These are phyloP conservation scores for Domatiomyces globalis DNA, from an alignment of 2,329 filamentous ascomycete species.

Conservation along the genomic window DNA sequence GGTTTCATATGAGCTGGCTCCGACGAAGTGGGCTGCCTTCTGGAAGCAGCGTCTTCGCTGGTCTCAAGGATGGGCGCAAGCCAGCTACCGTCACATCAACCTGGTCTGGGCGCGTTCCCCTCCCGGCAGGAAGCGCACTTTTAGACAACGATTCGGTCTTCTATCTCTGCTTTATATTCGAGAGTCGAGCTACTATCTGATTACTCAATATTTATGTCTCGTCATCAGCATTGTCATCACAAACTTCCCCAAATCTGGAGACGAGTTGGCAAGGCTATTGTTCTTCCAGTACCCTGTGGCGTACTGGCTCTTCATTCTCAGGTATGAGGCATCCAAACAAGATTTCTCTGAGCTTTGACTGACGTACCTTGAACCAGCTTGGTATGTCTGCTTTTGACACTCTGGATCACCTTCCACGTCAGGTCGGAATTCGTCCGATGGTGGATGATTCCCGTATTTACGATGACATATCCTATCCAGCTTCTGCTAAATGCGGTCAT, in stretches of 20 bases:
- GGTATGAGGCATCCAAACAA: constrained; percentile 20
- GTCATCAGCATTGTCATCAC: constrained; percentile 33
- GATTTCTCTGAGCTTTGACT: neutral
- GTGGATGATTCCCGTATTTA: constrained; percentile 31
- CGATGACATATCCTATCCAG: constrained; percentile 31
- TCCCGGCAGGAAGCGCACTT: constrained; percentile 23
- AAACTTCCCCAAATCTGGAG: constrained; percentile 28
- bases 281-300: constrained; percentile 37
- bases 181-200: constrained; percentile 35
- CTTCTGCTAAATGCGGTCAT: constrained; percentile 32
- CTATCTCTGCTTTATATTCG: constrained; percentile 33
- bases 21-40: constrained; percentile 31
- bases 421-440: constrained; percentile 33
- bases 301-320: constrained; percentile 34
- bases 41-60: constrained; percentile 39
- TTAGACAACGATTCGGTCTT: constrained; percentile 30
- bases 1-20: constrained; percentile 35
- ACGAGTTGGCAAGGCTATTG: constrained; percentile 27
- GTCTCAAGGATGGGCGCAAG: constrained; percentile 38
- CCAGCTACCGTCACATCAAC: constrained; percentile 30
- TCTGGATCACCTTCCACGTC: constrained; percentile 34
- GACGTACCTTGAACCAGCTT: constrained; percentile 20
- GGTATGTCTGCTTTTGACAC: constrained; percentile 30
- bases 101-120: constrained; percentile 31
- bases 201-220: constrained; percentile 36